A percentile compares a stretch with the other conserved stretches of the same genome.
Evolutionary conservation across 176 grass and related monocot species (phyloP).

Genomic region (Melocanna baccifera): DNA sequence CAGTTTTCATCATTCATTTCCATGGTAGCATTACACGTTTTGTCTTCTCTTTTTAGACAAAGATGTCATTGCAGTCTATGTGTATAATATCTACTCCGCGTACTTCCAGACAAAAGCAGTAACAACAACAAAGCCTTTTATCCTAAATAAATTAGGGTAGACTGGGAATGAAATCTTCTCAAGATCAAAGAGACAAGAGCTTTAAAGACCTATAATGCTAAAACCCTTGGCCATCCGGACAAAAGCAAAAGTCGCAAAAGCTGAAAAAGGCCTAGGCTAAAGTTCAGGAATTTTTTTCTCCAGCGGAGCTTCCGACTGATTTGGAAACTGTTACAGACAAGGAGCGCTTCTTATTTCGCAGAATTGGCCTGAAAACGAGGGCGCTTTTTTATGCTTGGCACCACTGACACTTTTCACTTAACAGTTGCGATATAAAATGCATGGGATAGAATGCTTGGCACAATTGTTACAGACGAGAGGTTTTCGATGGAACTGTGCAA

Average conservation of each 20-base stretch:
- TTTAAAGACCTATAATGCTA: too few species aligned
- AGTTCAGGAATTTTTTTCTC: constrained; percentile 74
- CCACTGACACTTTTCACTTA: constrained; percentile 10
- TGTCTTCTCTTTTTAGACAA: background rate
- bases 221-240: too few species aligned
- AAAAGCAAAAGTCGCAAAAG: constrained; percentile 78
- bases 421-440: constrained; percentile 22
- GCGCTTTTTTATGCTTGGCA: constrained; percentile 81
- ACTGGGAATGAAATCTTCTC: too few species aligned
- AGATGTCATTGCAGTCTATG: background rate
- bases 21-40: background rate
- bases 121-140: too few species aligned
- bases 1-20: constrained; percentile 13
- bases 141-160: too few species aligned
- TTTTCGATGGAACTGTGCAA: constrained; percentile 94
- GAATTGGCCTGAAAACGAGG: constrained; percentile 88
- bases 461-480: too few species aligned
- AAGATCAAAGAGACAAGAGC: too few species aligned
- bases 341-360: constrained; percentile 70
- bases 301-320: constrained; percentile 79
- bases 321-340: constrained; percentile 93
- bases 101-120: too few species aligned
- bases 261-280: constrained; percentile 76
- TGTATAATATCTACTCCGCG: constrained; percentile 11
- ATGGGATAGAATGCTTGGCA: too few species aligned